Conservation (phyloP, 768 basidiomycete species). For the Myochromella boudieri region DNA sequence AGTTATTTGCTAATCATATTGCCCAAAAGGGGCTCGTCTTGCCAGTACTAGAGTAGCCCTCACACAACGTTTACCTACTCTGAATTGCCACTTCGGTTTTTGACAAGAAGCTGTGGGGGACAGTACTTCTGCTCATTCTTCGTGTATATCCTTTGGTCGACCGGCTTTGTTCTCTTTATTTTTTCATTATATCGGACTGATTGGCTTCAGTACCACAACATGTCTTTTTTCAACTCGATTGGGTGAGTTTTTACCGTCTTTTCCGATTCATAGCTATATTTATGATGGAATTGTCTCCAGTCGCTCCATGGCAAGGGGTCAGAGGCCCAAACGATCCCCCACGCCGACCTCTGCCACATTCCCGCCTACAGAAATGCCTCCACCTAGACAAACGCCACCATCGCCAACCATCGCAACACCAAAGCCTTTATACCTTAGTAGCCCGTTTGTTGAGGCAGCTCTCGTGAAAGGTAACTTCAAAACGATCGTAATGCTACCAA, state of each 20-base stretch:
- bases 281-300: constrained; percentile 31
- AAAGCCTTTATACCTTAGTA: constrained; percentile 86
- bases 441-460: constrained; percentile 95
- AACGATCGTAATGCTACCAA: constrained; percentile 93
- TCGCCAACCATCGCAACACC: constrained; percentile 34
- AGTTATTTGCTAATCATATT: too few species aligned
- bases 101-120: too few species aligned
- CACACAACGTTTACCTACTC: too few species aligned
- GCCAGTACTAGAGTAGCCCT: too few species aligned
- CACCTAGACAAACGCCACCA: constrained; percentile 31
- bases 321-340: constrained; percentile 72
- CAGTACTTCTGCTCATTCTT: not conserved
- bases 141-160: constrained; percentile 8
- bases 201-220: constrained; percentile 36
- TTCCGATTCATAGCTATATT: not conserved
- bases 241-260: constrained; percentile 47
- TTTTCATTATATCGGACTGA: constrained; percentile 24
- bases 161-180: constrained; percentile 6
- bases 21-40: too few species aligned
- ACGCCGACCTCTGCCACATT: constrained; percentile 72
- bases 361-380: constrained; percentile 44
- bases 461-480: constrained; percentile 98
- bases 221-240: constrained; percentile 86
- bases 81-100: too few species aligned
- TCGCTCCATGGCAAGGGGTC: constrained; percentile 73